Conservation (phyloP, 2,329 filamentous ascomycete genomes). For the Sporothrix sp. region DNA sequence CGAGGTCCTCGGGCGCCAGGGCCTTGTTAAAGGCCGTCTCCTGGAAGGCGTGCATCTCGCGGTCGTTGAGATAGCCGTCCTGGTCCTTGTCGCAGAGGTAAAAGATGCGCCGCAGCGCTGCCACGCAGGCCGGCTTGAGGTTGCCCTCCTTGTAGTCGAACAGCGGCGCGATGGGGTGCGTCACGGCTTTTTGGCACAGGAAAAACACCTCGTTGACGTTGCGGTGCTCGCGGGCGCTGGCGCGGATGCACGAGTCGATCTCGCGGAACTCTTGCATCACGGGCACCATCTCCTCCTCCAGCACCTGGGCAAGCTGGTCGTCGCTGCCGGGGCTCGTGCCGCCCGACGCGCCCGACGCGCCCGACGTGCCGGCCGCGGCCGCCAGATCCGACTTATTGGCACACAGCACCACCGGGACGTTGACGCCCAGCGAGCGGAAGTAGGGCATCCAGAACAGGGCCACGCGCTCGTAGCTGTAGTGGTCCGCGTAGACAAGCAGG, state of each 20-base stretch:
- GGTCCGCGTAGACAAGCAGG: constrained; percentile 90
- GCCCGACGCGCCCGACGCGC: not conserved
- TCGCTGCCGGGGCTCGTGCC: constrained; percentile 28
- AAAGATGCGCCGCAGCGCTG: constrained; percentile 81
- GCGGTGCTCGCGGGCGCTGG: constrained; percentile 81
- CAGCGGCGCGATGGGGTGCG: constrained; percentile 88
- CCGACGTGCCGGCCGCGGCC: not conserved
- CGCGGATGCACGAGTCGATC: constrained; percentile 94
- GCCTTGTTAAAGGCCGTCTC: constrained; percentile 85
- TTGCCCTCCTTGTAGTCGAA: constrained; percentile 91
- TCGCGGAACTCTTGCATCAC: constrained; percentile 99
- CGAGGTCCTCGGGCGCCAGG: constrained; percentile 68
- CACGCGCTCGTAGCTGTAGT: constrained; percentile 97
- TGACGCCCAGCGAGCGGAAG: constrained; percentile 95
- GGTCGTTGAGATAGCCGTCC: constrained; percentile 80
- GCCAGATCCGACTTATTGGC: constrained; percentile 94
- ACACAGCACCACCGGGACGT: constrained; percentile 92
- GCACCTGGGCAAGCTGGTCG: constrained; percentile 68
- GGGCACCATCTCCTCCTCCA: constrained; percentile 95
- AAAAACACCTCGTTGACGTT: constrained; percentile 98
- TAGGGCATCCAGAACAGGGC: constrained; percentile 98
- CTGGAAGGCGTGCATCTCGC: constrained; percentile 87
- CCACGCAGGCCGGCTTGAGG: constrained; percentile 80
- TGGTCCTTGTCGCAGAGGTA: constrained; percentile 95
- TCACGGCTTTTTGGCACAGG: constrained; percentile 95